phyloP scores from a whole-genome alignment of 2,329 filamentous ascomycete genomes.

The Hypomyces rosellus region DNA sequence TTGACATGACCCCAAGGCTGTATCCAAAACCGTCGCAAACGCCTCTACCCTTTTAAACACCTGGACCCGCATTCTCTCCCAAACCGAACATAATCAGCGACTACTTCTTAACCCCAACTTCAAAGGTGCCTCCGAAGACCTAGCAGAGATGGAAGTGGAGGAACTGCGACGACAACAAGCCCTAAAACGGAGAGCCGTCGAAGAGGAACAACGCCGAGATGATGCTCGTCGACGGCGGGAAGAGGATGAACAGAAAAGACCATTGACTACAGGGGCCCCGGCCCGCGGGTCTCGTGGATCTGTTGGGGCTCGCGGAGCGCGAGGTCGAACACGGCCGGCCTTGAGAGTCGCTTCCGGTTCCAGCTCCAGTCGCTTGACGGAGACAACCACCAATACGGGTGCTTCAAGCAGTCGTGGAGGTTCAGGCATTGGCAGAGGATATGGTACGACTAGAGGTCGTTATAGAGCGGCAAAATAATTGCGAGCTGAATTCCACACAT shows the following conservation, averaged over 20 bases:
- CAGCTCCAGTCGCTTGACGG: conserved; percentile 16
- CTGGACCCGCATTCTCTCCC: conserved; percentile 91
- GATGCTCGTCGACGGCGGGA: conserved; percentile 59
- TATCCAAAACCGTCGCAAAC: conserved; percentile 77
- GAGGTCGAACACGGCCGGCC: conserved; percentile 20
- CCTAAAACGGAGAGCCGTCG: conserved; percentile 66
- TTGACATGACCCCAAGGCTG: conserved; percentile 46
- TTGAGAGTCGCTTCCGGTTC: conserved; percentile 20
- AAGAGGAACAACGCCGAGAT: conserved; percentile 72
- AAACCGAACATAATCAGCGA: conserved; percentile 95
- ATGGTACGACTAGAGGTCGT: conserved; percentile 26
- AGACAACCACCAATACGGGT: conserved; percentile 21
- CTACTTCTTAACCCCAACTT: conserved; percentile 82
- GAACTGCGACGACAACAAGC: conserved; percentile 66
- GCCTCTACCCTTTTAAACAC: conserved; percentile 87
- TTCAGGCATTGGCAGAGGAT: conserved; percentile 30
- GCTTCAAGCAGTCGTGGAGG: conserved; percentile 26
- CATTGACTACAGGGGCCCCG: conserved; percentile 22
- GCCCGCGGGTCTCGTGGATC: conserved; percentile 25
- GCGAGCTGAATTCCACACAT: conserved; percentile 4
- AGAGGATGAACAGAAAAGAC: conserved; percentile 47
- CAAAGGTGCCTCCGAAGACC: conserved; percentile 82
- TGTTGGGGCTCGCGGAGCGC: conserved; percentile 3
- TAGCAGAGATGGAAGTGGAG: conserved; percentile 82
- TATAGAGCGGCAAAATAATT: conserved; percentile 26